Base-by-base conservation (phyloP, 306 rosid genomes). In the Lathyrus tuberosus region DNA sequence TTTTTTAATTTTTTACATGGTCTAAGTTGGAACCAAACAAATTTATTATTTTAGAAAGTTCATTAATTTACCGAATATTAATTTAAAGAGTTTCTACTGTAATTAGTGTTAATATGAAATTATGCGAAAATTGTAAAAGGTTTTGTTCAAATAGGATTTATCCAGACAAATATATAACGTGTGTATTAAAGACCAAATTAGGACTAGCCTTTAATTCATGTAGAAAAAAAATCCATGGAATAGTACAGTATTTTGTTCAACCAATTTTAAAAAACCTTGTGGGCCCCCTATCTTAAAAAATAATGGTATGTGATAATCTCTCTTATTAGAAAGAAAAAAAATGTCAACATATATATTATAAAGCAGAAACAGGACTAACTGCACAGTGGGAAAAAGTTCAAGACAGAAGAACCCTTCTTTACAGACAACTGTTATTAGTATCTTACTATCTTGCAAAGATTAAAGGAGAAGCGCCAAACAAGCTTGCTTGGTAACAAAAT, bases 341-440 rank as follows among this genome's bases (percentile, higher is more conserved):
- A 11, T 42, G 59, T 70, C 16, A 52, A 65, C 30, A 26, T 26
- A 49, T 65, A 56, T 17, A 28, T 37, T 46, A 11, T 42, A 38
- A 70, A 47, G 67, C 72, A 70, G 71, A 64, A 24, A 51, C 38
- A 37, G 5, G 26, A 42, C 46, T 14, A 80, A 58, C 52, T 76
- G 24, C 81, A 60, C 53, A 70, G 10, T 10, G 12, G 70, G n/a
- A 47, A 14, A 62, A 67, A 24, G 67, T 44, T 31, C 28, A 12
- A 26, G 47, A 43, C 31, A 41, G 69, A 41, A 47, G 2, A 65
- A 46, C 52, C 22, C 31, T 69, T 61, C 31, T 64, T 61, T 41
- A 35, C 58, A 30, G 28, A 62, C 67, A 71, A 17, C 10, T 28
- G 38, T 37, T 16, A 5, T 11, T 30, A 8, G 61, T 12, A n/a